phyloP scores from a whole-genome alignment of 148 eudicot species.

The Cornus suecica region DNA sequence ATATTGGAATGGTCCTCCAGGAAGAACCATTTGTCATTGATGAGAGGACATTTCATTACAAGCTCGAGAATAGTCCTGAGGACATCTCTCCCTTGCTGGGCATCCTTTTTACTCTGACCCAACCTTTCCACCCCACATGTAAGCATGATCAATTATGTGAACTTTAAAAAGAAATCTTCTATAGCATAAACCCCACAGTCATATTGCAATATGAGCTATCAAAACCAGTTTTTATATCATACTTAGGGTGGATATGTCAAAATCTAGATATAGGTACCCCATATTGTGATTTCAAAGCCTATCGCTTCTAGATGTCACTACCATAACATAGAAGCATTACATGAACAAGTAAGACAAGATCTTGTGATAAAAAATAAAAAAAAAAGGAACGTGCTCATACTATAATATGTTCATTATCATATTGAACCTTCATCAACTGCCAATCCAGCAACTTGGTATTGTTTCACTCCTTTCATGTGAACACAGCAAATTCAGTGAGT shows the following conservation, averaged over 20 bases:
- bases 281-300: not conserved
- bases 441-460: not conserved
- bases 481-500: not conserved
- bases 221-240: not conserved
- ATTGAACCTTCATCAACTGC: not conserved
- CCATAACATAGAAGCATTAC: not conserved
- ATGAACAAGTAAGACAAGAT: too few species aligned
- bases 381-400: not conserved
- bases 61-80: not conserved
- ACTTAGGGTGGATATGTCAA: not conserved
- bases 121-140: not conserved
- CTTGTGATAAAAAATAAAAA: not conserved
- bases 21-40: not conserved
- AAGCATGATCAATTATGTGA: not conserved
- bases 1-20: too few species aligned
- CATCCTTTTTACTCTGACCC: not conserved
- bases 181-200: not conserved
- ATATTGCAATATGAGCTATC: not conserved
- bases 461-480: not conserved
- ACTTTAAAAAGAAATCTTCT: not conserved
- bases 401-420: not conserved
- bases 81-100: too few species aligned
- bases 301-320: not conserved
- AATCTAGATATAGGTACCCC: not conserved
- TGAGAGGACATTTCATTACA: not conserved